Percentiles rank a stretch among this genome's conserved stretches.
Evolutionary conservation across 257 asterid genomes (phyloP).

Genomic region (Verbascum thapsus): DNA sequence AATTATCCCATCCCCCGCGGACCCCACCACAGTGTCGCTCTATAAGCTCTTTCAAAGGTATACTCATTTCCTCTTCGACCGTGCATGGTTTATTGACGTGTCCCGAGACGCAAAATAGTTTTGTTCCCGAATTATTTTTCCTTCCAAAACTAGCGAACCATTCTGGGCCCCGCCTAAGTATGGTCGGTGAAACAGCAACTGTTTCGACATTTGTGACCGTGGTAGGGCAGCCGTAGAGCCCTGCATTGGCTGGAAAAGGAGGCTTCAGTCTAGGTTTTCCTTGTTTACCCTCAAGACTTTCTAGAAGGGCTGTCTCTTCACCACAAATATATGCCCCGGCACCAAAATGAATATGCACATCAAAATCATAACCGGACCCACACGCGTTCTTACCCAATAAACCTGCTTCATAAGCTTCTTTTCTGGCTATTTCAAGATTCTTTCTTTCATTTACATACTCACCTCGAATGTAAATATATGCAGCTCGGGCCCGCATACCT

Average conservation of each 20-base stretch:
- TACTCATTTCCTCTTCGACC: slow-evolving; percentile 99
- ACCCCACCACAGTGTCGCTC: slow-evolving; percentile 99
- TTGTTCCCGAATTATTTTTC: slow-evolving; percentile 93
- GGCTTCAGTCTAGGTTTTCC: slow-evolving; percentile 99
- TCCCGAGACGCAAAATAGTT: slow-evolving; percentile 91
- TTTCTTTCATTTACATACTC: slow-evolving; percentile 92
- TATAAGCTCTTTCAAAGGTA: slow-evolving; percentile 81
- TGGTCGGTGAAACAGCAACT: slow-evolving; percentile 97
- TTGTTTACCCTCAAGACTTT: slow-evolving; percentile 99
- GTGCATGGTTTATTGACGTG: slow-evolving; percentile 99
- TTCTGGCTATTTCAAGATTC: slow-evolving; percentile 85
- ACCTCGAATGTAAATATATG: slow-evolving; percentile 93
- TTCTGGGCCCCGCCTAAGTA: slow-evolving; percentile 96
- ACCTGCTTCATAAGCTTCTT: slow-evolving; percentile 94
- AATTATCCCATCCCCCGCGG: slow-evolving; percentile 98
- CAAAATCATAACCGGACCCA: slow-evolving; percentile 96
- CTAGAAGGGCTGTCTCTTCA: slow-evolving; percentile 97
- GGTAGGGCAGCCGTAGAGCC: slow-evolving; percentile 96
- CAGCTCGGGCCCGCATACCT: slow-evolving; percentile 97
- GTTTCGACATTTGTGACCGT: slow-evolving; percentile 98
- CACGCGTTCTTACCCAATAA: slow-evolving; percentile 93
- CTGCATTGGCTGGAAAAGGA: slow-evolving; percentile 97
- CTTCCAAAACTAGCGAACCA: slow-evolving; percentile 98
- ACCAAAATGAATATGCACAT: slow-evolving; percentile 91
- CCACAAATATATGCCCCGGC: slow-evolving; percentile 99